Conservation (phyloP, 2,329 filamentous ascomycete species). For the Diaporthe sp. region DNA sequence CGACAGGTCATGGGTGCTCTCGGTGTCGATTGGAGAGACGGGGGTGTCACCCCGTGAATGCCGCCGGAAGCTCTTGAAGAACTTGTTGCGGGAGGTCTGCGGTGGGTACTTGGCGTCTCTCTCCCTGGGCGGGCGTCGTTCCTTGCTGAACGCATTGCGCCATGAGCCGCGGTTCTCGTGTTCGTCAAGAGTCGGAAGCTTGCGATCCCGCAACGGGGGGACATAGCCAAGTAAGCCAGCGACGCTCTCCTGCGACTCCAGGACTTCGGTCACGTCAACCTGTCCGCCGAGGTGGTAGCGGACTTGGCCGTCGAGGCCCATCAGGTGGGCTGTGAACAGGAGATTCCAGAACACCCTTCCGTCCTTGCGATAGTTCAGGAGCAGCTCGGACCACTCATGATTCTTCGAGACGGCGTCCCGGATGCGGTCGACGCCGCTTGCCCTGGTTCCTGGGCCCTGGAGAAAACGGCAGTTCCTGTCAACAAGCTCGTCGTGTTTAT, state of each 20-base stretch:
- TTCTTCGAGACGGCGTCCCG: constrained; percentile 23
- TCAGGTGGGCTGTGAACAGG: constrained; percentile 25
- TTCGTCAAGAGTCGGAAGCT: neutral
- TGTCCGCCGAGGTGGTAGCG: constrained; percentile 36
- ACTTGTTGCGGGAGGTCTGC: constrained; percentile 31
- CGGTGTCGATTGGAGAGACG: neutral
- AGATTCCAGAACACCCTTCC: constrained; percentile 37
- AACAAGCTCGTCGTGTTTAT: constrained; percentile 13
- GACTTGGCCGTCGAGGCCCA: neutral
- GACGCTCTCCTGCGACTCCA: constrained; percentile 28
- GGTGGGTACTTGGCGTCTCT: constrained; percentile 32
- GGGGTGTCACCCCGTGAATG: neutral
- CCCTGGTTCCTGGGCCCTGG: constrained; percentile 23
- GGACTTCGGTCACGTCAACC: constrained; percentile 36
- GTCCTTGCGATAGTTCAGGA: constrained; percentile 32
- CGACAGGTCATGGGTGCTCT: neutral
- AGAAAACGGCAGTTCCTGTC: constrained; percentile 32
- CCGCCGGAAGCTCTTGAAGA: constrained; percentile 32
- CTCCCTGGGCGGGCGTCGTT: neutral
- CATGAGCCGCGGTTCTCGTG: constrained; percentile 15
- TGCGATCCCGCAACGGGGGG: neutral
- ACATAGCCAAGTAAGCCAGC: constrained; percentile 10
- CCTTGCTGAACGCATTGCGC: neutral
- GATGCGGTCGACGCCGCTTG: constrained; percentile 35
- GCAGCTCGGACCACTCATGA: constrained; percentile 34